phyloP scores from a whole-genome alignment of 2,329 filamentous ascomycete species.

The Fusarium sororula region DNA sequence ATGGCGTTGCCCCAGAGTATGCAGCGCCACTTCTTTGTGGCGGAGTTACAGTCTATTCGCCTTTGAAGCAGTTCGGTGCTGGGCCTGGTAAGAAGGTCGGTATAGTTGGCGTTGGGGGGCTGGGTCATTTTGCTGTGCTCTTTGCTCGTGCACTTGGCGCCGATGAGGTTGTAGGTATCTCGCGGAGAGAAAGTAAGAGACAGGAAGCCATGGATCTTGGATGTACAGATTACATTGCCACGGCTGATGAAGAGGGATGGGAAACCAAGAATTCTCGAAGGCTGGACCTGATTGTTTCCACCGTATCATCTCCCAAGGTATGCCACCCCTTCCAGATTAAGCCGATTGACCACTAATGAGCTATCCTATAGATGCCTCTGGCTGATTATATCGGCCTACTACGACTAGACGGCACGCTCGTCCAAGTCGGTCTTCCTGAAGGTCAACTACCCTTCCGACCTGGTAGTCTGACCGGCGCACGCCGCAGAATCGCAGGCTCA shows the following conservation, averaged over 20 bases:
- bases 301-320: conserved; percentile 63
- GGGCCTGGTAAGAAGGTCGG: conserved; percentile 70
- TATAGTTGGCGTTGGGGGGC: conserved; percentile 71
- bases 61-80: conserved; percentile 62
- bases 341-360: too few relatives aligned
- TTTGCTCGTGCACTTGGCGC: conserved; percentile 73
- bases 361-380: conserved; percentile 22
- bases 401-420: conserved; percentile 63
- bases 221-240: conserved; percentile 65
- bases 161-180: conserved; percentile 66
- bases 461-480: neutral
- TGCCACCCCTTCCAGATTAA: too few relatives aligned
- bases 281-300: conserved; percentile 78
- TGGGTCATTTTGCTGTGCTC: conserved; percentile 73
- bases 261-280: conserved; percentile 60
- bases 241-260: conserved; percentile 62
- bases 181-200: conserved; percentile 63
- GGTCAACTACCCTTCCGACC: conserved; percentile 20
- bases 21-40: conserved; percentile 86
- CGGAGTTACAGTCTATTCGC: conserved; percentile 80
- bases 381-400: conserved; percentile 46
- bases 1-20: conserved; percentile 65
- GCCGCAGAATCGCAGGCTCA: conserved; percentile 43
- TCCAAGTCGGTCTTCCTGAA: conserved; percentile 68
- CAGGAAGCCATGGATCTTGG: conserved; percentile 64